Percentiles rank a stretch among this genome's conserved stretches.
Evolutionary conservation across 106 monocot genomes (phyloP).

Genomic region (Phalaenopsis aphrodite): DNA sequence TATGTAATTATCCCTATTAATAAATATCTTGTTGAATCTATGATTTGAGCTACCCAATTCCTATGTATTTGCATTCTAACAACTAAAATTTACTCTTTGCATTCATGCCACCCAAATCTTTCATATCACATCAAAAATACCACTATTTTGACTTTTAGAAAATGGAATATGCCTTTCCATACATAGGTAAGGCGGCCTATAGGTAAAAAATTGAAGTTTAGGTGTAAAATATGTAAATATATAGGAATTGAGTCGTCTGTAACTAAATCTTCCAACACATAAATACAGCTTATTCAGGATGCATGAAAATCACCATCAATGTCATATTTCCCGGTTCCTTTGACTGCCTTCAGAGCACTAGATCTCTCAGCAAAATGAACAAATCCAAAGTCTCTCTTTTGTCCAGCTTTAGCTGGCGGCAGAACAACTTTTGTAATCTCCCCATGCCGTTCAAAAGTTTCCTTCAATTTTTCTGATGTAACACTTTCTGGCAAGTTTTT

Average conservation of each 20-base stretch:
- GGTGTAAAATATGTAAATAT: neutral
- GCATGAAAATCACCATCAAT: slow-evolving; percentile 62
- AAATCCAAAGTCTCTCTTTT: slow-evolving; percentile 94
- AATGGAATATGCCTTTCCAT: too few species aligned
- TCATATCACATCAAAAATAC: too few species aligned
- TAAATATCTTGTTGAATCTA: too few species aligned
- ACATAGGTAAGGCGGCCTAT: too few species aligned
- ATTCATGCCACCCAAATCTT: too few species aligned
- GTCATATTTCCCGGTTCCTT: slow-evolving; percentile 84
- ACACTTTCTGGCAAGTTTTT: slow-evolving; percentile 87
- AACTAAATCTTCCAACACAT: neutral
- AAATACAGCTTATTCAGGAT: neutral
- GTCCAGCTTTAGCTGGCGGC: slow-evolving; percentile 71
- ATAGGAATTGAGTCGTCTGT: neutral
- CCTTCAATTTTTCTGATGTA: slow-evolving; percentile 70
- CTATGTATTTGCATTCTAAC: too few species aligned
- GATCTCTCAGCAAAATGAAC: slow-evolving; percentile 97
- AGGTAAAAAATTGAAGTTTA: too few species aligned
- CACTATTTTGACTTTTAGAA: too few species aligned
- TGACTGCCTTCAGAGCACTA: slow-evolving; percentile 89
- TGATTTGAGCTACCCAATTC: too few species aligned
- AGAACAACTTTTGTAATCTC: slow-evolving; percentile 91
- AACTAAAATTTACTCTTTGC: too few species aligned
- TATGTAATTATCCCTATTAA: too few species aligned
- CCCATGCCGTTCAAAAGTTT: slow-evolving; percentile 81